Evolutionary conservation across 2,329 filamentous ascomycete genomes (phyloP).

Genomic region (Alternaria brassicae): DNA sequence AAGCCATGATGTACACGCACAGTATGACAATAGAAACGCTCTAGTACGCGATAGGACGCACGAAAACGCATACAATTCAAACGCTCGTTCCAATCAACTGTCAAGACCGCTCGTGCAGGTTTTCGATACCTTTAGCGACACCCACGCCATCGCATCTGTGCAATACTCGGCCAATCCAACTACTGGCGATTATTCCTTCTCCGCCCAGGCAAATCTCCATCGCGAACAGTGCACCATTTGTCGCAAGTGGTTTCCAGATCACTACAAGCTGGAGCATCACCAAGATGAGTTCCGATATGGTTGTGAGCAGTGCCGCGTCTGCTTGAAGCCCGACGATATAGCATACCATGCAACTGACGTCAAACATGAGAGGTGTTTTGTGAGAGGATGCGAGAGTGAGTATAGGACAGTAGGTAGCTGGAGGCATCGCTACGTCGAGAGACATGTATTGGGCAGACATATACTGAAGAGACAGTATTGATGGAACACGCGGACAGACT

Average conservation of each 20-base stretch:
- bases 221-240: constrained; percentile 31
- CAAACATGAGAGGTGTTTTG: constrained; percentile 33
- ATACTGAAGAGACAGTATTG: constrained; percentile 14
- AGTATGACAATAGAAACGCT: background rate
- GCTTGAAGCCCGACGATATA: constrained; percentile 26
- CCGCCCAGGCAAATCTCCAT: constrained; percentile 28
- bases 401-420: constrained; percentile 27
- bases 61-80: background rate
- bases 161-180: constrained; percentile 16
- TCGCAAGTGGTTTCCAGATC: constrained; percentile 25
- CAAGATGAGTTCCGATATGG: constrained; percentile 20
- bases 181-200: constrained; percentile 19
- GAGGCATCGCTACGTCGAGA: constrained; percentile 21
- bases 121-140: constrained; percentile 17
- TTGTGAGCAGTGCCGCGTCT: constrained; percentile 28
- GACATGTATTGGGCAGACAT: constrained; percentile 15
- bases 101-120: constrained; percentile 12
- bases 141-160: constrained; percentile 22
- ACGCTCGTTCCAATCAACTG: background rate
- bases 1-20: constrained; percentile 1
- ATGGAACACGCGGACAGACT: no score
- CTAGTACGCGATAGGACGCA: background rate
- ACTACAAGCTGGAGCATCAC: constrained; percentile 16
- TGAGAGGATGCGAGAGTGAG: constrained; percentile 24
- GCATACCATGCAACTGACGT: constrained; percentile 23